Conservation (phyloP, 2,329 filamentous ascomycete genomes). For the Pochonia chlamydosporia region DNA sequence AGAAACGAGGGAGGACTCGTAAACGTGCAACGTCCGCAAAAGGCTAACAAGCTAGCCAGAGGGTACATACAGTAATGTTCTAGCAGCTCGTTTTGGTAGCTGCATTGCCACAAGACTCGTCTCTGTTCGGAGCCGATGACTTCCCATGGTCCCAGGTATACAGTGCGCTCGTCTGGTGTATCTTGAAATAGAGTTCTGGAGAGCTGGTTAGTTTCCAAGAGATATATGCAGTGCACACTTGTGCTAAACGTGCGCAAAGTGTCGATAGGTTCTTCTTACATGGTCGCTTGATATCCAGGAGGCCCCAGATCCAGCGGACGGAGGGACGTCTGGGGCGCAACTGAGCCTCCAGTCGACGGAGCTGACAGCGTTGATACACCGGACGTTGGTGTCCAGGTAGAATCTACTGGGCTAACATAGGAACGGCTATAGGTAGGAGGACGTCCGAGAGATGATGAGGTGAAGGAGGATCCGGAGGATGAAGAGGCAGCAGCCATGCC, state of each 20-base stretch:
- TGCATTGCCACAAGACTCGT: conserved; percentile 47
- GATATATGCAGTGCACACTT: neutral
- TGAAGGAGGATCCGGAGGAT: conserved; percentile 44
- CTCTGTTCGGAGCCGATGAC: conserved; percentile 40
- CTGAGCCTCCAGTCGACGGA: conserved; percentile 30
- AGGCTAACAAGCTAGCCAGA: neutral
- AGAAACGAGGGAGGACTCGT: neutral
- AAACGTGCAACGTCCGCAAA: too few species aligned
- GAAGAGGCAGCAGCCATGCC: conserved; percentile 33
- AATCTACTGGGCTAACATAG: conserved; percentile 37
- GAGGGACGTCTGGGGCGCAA: conserved; percentile 31
- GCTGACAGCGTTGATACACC: conserved; percentile 38
- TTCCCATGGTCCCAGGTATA: conserved; percentile 50
- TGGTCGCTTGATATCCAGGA: conserved; percentile 48
- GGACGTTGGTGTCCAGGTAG: conserved; percentile 40
- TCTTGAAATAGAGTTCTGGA: conserved; percentile 44
- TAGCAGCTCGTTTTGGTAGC: conserved; percentile 44
- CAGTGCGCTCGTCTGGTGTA: conserved; percentile 40
- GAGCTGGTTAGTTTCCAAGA: conserved; percentile 13
- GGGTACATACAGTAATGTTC: conserved; percentile 41
- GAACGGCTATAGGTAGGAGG: conserved; percentile 34
- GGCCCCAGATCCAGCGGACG: conserved; percentile 45
- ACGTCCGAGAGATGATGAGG: conserved; percentile 38
- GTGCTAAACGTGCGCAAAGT: neutral
- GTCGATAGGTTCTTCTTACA: conserved; percentile 31